A percentile compares a stretch with the other conserved stretches of the same genome.
Conservation (phyloP, 768 basidiomycete genomes). For the Phylloporus rhodoxanthus region DNA sequence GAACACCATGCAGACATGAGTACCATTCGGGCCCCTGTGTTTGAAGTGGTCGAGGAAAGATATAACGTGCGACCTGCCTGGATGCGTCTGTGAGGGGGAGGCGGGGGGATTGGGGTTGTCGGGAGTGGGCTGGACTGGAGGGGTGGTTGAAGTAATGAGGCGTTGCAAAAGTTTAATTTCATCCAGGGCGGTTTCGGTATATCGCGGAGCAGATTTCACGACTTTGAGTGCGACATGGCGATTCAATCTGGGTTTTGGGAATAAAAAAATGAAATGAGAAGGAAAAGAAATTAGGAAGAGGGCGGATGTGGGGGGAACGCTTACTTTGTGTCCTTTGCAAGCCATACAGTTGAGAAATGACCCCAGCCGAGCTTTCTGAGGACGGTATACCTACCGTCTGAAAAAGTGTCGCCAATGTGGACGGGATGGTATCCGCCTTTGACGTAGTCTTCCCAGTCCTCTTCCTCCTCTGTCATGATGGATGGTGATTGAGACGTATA, state of each 20-base stretch:
- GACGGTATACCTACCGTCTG: constrained; percentile 79
- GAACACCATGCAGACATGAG: constrained; percentile 99
- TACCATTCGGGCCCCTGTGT: constrained; percentile 94
- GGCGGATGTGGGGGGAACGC: constrained; percentile 27
- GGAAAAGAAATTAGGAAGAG: not conserved
- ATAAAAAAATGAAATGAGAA: constrained; percentile 10
- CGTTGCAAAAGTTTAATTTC: constrained; percentile 98
- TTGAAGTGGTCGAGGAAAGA: constrained; percentile 96
- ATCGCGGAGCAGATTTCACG: constrained; percentile 94
- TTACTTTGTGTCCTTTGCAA: constrained; percentile 76
- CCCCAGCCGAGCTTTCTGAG: constrained; percentile 96
- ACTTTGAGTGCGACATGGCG: constrained; percentile 99
- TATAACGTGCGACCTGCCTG: constrained; percentile 91
- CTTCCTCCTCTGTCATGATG: constrained; percentile 86
- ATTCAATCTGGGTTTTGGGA: constrained; percentile 57
- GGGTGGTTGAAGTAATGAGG: constrained; percentile 77
- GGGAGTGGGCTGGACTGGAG: constrained; percentile 43
- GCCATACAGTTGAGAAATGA: constrained; percentile 92
- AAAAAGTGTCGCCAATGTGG: constrained; percentile 88
- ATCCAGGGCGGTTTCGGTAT: constrained; percentile 97
- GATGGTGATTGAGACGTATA: constrained; percentile 68
- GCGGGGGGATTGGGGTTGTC: constrained; percentile 46
- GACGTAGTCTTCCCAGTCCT: constrained; percentile 88
- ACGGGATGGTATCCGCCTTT: constrained; percentile 88
- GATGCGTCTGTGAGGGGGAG: constrained; percentile 63